These are phyloP conservation scores for Cyberlindnera samutprakarnensis DNA, from an alignment of 805 yeast species.

Conservation along the genomic window DNA sequence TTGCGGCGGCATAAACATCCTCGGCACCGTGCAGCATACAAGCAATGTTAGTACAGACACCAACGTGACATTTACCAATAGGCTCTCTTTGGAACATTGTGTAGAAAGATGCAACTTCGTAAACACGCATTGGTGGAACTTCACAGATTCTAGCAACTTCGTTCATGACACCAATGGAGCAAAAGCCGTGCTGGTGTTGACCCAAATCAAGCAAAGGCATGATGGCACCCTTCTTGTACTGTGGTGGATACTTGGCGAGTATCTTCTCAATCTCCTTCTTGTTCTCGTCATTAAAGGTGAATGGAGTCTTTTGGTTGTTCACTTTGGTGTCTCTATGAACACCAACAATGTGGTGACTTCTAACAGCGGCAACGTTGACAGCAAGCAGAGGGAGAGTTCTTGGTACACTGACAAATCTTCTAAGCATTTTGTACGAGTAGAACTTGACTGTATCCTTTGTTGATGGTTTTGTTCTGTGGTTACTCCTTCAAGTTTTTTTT, in stretches of 20 bases:
- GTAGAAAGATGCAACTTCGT: conserved; percentile 87
- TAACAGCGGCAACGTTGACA: no score
- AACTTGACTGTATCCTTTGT: no score
- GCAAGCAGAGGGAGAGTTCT: no score
- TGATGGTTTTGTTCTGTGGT: no score
- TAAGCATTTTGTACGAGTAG: not conserved
- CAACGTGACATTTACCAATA: conserved; percentile 77
- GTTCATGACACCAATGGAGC: conserved; percentile 83
- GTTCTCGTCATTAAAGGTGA: conserved; percentile 66
- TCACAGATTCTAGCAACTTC: conserved; percentile 78
- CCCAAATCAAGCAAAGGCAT: conserved; percentile 86
- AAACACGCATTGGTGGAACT: conserved; percentile 92
- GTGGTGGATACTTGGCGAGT: conserved; percentile 75
- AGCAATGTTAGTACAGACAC: conserved; percentile 86
- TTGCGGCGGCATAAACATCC: conserved; percentile 64
- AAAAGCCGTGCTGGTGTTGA: conserved; percentile 81
- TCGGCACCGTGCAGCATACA: conserved; percentile 83
- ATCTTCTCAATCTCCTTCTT: conserved; percentile 60
- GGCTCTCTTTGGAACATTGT: conserved; percentile 87
- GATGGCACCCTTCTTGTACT: conserved; percentile 80
- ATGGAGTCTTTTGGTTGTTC: conserved; percentile 61
- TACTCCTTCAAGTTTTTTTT: not conserved
- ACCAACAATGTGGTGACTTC: conserved; percentile 18
- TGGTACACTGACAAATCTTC: not conserved
- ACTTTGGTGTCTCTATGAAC: conserved; percentile 69